Percentiles rank a stretch among this genome's conserved stretches.
These are phyloP conservation scores for Scytalidium sp. DNA, from an alignment of 2,329 filamentous ascomycete genomes.

Conservation along the genomic window DNA sequence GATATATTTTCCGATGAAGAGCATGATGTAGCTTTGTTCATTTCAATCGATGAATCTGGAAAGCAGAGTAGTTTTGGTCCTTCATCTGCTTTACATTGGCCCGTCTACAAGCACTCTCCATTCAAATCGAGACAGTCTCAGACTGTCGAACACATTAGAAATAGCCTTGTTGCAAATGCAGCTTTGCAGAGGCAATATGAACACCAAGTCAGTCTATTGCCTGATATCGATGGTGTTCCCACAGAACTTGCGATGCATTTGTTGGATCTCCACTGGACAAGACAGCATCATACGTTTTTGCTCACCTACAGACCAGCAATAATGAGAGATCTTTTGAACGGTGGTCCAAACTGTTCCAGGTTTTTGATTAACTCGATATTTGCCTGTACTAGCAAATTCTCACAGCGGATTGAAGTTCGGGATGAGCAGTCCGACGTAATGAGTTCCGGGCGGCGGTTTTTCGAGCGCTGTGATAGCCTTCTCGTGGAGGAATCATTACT, in stretches of 20 bases:
- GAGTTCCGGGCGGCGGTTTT: conserved; percentile 34
- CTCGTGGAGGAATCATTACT: conserved; percentile 31
- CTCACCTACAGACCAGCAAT: conserved; percentile 36
- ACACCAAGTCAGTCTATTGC: too few relatives aligned
- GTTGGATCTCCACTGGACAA: conserved; percentile 35
- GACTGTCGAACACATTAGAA: too few relatives aligned
- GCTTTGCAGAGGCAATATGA: too few relatives aligned
- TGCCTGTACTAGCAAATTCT: conserved; percentile 35
- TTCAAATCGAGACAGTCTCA: too few relatives aligned
- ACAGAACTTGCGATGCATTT: conserved; percentile 34
- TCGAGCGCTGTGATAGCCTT: conserved; percentile 33
- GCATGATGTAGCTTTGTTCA: background rate
- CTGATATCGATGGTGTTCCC: conserved; percentile 17
- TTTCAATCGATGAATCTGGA: conserved; percentile 7
- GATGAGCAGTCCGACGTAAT: conserved; percentile 30
- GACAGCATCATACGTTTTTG: conserved; percentile 35
- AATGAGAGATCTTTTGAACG: conserved; percentile 33
- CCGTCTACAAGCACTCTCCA: background rate
- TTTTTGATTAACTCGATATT: conserved; percentile 38
- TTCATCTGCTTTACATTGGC: conserved; percentile 5
- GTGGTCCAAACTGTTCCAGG: conserved; percentile 34
- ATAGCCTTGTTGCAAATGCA: too few relatives aligned
- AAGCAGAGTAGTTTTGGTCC: conserved; percentile 4
- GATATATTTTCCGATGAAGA: too few relatives aligned
- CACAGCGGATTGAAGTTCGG: conserved; percentile 32